Conservation (phyloP, 345 rosid genomes). For the Arabidopsis arenosa region DNA sequence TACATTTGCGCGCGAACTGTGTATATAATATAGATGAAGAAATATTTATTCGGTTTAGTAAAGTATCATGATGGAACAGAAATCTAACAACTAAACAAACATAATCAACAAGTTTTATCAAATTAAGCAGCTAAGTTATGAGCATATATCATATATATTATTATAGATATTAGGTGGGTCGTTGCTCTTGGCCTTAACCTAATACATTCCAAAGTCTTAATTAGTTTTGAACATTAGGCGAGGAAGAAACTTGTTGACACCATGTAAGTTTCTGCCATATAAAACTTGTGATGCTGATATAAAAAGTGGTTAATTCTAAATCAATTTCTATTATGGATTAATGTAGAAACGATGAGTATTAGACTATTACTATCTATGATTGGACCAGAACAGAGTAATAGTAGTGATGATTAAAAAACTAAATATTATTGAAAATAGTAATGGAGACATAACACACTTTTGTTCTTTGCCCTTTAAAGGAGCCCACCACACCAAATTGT, state of each 20-base stretch:
- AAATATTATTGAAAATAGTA: slow-evolving; percentile 35
- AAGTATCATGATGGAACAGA: slow-evolving; percentile 33
- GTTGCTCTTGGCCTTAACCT: slow-evolving; percentile 43
- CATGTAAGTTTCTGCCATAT: neutral
- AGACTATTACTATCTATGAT: slow-evolving; percentile 17
- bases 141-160: slow-evolving; percentile 9
- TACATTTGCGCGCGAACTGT: slow-evolving; percentile 16
- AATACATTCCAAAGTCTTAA: slow-evolving; percentile 8
- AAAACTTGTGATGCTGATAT: neutral
- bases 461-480: slow-evolving; percentile 42
- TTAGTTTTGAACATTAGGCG: slow-evolving; percentile 33
- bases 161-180: slow-evolving; percentile 37
- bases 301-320: neutral
- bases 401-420: slow-evolving; percentile 3
- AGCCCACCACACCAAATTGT: slow-evolving; percentile 46
- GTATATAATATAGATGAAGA: neutral
- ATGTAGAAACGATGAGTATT: neutral
- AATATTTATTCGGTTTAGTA: slow-evolving; percentile 21
- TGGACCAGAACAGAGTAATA: slow-evolving; percentile 29
- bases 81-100: slow-evolving; percentile 41
- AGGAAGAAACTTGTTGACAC: slow-evolving; percentile 12
- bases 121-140: neutral
- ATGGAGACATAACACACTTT: slow-evolving; percentile 48
- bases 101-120: slow-evolving; percentile 33
- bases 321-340: neutral